These are phyloP conservation scores for Hyaloscypha hepaticicola DNA, from an alignment of 495 filamentous ascomycete species.

Conservation along the genomic window DNA sequence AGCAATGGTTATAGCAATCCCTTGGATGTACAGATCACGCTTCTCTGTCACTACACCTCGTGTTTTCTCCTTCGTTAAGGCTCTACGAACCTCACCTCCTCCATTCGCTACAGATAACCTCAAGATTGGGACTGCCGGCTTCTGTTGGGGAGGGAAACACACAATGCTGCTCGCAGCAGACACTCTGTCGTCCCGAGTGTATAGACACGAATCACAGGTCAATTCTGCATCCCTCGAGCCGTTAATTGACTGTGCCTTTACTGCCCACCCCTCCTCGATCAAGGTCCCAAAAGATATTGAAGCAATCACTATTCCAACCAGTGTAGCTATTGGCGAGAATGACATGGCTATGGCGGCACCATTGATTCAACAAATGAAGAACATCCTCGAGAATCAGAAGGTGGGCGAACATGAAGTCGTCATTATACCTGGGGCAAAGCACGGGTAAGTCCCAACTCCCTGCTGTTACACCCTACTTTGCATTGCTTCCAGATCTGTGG, in stretches of 20 bases:
- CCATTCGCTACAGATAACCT: constrained; percentile 25
- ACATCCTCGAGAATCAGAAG: constrained; percentile 44
- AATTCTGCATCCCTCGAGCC: constrained; percentile 32
- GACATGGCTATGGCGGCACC: constrained; percentile 46
- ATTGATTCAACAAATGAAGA: constrained; percentile 43
- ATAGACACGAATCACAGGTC: constrained; percentile 20
- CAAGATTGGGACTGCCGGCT: constrained; percentile 52
- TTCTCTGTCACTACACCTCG: constrained; percentile 41
- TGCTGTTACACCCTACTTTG: too few species aligned
- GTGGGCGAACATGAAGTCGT: constrained; percentile 49
- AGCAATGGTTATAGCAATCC: constrained; percentile 28
- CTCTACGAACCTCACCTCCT: constrained; percentile 39
- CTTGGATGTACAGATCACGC: constrained; percentile 40
- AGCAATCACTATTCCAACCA: constrained; percentile 50
- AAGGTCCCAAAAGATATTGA: constrained; percentile 55
- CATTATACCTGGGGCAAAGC: constrained; percentile 56
- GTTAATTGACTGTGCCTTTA: constrained; percentile 53
- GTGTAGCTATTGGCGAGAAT: constrained; percentile 53
- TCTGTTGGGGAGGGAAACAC: constrained; percentile 62
- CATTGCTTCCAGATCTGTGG: too few species aligned
- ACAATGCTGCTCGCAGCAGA: constrained; percentile 43
- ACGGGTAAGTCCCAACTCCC: too few species aligned
- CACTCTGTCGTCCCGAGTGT: constrained; percentile 22
- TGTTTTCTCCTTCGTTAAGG: constrained; percentile 46
- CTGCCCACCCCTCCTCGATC: constrained; percentile 55